A percentile compares a stretch with the other conserved stretches of the same genome.
These are phyloP conservation scores for Metschnikowia colocasiae DNA, from an alignment of 805 yeast genomes.

Conservation along the genomic window DNA sequence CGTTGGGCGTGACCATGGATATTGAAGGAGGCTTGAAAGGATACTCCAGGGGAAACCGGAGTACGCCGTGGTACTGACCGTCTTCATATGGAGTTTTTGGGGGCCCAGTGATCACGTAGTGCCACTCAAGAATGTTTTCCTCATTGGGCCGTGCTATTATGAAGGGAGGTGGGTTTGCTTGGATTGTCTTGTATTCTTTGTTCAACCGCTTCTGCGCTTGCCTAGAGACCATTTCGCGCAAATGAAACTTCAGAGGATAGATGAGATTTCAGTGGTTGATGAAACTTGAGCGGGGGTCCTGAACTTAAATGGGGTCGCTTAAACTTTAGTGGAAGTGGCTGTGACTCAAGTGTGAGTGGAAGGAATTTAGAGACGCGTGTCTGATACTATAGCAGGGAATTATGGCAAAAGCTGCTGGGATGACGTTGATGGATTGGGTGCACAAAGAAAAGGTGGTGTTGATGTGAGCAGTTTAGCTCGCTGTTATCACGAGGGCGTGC, in stretches of 20 bases:
- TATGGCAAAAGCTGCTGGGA: background rate
- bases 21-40: conserved; percentile 93
- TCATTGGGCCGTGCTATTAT: conserved; percentile 85
- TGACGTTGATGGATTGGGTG: background rate
- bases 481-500: background rate
- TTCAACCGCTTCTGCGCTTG: conserved; percentile 52
- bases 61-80: conserved; percentile 89
- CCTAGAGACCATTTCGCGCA: conserved; percentile 33
- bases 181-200: conserved; percentile 76
- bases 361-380: too few species aligned
- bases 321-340: too few species aligned
- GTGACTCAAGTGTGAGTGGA: too few species aligned
- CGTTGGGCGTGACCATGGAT: conserved; percentile 85
- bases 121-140: conserved; percentile 87
- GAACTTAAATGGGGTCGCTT: too few species aligned
- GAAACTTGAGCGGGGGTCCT: too few species aligned
- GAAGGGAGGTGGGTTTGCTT: conserved; percentile 79
- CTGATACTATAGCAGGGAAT: too few species aligned
- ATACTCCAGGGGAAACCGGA: conserved; percentile 77
- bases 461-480: background rate
- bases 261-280: too few species aligned
- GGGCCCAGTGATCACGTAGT: conserved; percentile 88
- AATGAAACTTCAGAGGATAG: too few species aligned
- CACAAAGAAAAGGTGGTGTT: background rate
- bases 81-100: conserved; percentile 81